phyloP scores from a whole-genome alignment of 2,329 filamentous ascomycete species.

The Nemania diffusa region DNA sequence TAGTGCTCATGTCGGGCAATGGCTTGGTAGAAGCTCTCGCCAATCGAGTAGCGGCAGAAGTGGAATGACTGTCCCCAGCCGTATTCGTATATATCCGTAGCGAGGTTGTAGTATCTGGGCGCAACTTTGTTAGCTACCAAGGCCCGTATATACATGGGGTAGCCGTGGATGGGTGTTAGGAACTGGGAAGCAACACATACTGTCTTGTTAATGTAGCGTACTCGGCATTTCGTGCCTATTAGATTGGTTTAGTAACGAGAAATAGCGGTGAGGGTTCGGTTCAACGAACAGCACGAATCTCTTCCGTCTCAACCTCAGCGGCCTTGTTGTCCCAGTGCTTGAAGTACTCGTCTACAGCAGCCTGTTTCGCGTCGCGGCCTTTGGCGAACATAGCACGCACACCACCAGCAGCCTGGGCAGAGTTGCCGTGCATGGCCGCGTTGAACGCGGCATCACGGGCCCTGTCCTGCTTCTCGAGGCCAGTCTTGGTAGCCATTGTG shows the following conservation, averaged over 20 bases:
- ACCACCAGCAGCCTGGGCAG: constrained; percentile 75
- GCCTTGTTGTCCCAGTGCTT: constrained; percentile 95
- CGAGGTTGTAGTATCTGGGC: constrained; percentile 91
- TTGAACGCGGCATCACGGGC: constrained; percentile 89
- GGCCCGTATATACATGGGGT: not conserved
- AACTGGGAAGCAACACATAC: constrained; percentile 61
- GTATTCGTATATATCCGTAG: constrained; percentile 96
- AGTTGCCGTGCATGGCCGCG: constrained; percentile 83
- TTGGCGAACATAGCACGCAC: constrained; percentile 88
- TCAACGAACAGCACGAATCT: constrained; percentile 77
- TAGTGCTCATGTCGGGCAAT: constrained; percentile 98
- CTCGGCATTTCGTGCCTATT: constrained; percentile 80
- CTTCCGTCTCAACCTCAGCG: constrained; percentile 81
- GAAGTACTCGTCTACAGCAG: constrained; percentile 90
- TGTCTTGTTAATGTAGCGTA: constrained; percentile 95
- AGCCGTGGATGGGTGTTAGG: not conserved
- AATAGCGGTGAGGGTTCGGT: constrained; percentile 4
- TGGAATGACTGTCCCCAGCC: constrained; percentile 98
- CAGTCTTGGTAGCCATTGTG: constrained; percentile 55
- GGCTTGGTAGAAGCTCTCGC: constrained; percentile 88
- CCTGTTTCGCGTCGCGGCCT: constrained; percentile 77
- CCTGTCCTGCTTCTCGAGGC: constrained; percentile 85
- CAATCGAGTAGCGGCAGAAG: constrained; percentile 91
- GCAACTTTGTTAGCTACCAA: constrained; percentile 12
- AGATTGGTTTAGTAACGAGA: constrained; percentile 21